Evolutionary conservation across 2,329 filamentous ascomycete genomes (phyloP).

Genomic region (Didymella pomorum): DNA sequence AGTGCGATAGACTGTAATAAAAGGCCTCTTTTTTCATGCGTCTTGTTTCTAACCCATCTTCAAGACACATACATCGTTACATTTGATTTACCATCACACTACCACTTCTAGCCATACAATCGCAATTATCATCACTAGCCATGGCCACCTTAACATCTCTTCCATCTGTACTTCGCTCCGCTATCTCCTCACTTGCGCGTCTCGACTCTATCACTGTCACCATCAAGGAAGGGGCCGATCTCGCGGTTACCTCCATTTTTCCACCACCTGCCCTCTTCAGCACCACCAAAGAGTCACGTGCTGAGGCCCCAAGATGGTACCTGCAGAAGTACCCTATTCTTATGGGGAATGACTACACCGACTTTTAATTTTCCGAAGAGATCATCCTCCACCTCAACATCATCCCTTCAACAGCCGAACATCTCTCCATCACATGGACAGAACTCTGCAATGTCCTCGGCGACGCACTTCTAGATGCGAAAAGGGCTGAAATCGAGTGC

Average conservation of each 20-base stretch:
- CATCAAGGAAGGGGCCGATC: conserved; percentile 2
- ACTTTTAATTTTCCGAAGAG: conserved; percentile 17
- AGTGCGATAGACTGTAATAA: not conserved
- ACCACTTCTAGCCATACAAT: not conserved
- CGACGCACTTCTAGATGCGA: conserved; percentile 19
- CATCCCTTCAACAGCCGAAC: conserved; percentile 8
- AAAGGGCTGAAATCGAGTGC: conserved; percentile 21
- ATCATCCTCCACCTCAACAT: conserved; percentile 23
- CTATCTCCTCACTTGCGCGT: not conserved
- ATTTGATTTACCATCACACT: not conserved
- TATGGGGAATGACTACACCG: conserved; percentile 19
- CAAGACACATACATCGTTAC: not conserved
- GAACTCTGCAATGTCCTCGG: conserved; percentile 22
- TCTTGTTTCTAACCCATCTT: not conserved
- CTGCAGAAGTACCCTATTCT: conserved; percentile 16
- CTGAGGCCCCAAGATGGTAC: conserved; percentile 10
- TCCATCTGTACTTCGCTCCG: conserved; percentile 1
- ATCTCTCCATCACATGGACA: conserved; percentile 25
- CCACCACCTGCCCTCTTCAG: conserved; percentile 16
- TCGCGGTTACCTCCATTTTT: conserved; percentile 19
- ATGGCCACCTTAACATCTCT: conserved; percentile 4
- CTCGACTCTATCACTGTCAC: not conserved
- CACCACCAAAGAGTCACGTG: conserved; percentile 18
- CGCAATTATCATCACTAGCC: not conserved
- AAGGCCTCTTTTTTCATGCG: not conserved